These are phyloP conservation scores for Juglanconis oblonga DNA, from an alignment of 2,329 filamentous ascomycete genomes.

Conservation along the genomic window DNA sequence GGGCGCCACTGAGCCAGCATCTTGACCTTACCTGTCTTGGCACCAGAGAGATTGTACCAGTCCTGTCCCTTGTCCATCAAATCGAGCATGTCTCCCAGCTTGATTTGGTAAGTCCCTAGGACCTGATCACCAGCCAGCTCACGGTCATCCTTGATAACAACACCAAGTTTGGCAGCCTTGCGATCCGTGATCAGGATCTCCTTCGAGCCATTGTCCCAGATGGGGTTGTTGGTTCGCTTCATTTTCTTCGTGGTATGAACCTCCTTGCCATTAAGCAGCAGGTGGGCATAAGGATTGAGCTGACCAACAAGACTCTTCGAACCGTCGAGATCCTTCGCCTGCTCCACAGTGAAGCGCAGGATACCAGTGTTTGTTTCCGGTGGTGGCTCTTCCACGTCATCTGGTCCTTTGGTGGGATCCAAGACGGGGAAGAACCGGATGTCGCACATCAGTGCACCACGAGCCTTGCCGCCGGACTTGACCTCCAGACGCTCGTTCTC, in stretches of 20 bases:
- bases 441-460: conserved; percentile 77
- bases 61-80: conserved; percentile 90
- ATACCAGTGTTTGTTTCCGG: conserved; percentile 94
- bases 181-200: conserved; percentile 94
- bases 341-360: conserved; percentile 86
- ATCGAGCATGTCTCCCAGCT: conserved; percentile 88
- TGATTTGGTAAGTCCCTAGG: conserved; percentile 91
- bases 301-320: conserved; percentile 88
- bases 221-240: conserved; percentile 95
- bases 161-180: conserved; percentile 82
- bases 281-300: conserved; percentile 84
- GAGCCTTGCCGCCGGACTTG: conserved; percentile 76
- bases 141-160: conserved; percentile 94
- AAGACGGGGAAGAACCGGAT: conserved; percentile 95
- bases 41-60: conserved; percentile 87
- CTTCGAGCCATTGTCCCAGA: conserved; percentile 90
- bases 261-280: conserved; percentile 89
- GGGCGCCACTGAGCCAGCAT: conserved; percentile 94
- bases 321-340: conserved; percentile 92
- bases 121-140: conserved; percentile 80
- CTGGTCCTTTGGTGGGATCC: conserved; percentile 65
- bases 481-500: conserved; percentile 87
- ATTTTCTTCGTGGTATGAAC: conserved; percentile 86
- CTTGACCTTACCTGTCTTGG: conserved; percentile 81
- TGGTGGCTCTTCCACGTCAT: conserved; percentile 75